Evolutionary conservation across 768 basidiomycete species (phyloP).

Genomic region (Lentinula boryana): DNA sequence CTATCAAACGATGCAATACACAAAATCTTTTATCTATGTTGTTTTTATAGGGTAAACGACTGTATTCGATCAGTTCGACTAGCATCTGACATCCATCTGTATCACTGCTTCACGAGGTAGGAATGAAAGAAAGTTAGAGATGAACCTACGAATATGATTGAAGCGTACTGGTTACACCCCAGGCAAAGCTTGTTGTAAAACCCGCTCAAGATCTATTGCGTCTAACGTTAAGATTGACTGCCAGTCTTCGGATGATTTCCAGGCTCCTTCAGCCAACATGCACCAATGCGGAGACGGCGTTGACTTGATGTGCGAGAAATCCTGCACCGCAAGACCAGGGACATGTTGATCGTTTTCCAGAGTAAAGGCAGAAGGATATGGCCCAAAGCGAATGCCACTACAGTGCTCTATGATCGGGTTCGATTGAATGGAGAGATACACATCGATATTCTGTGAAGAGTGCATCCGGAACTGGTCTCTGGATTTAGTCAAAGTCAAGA

Average conservation of each 20-base stretch:
- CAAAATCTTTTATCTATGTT: background rate
- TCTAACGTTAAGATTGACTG: constrained; percentile 16
- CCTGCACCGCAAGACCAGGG: constrained; percentile 56
- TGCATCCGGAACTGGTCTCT: constrained; percentile 79
- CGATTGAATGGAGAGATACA: constrained; percentile 63
- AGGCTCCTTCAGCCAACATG: constrained; percentile 14
- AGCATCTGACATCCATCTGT: too few species aligned
- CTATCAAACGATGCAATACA: too few species aligned
- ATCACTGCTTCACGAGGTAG: too few species aligned
- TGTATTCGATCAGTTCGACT: too few species aligned
- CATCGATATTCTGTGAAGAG: constrained; percentile 52
- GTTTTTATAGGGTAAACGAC: background rate
- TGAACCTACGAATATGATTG: too few species aligned
- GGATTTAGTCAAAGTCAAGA: background rate
- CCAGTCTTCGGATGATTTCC: constrained; percentile 17
- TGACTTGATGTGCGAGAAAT: constrained; percentile 78
- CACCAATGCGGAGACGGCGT: constrained; percentile 80
- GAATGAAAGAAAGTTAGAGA: too few species aligned
- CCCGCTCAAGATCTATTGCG: background rate
- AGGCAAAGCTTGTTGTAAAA: background rate
- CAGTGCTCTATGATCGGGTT: constrained; percentile 82
- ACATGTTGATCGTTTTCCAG: constrained; percentile 15
- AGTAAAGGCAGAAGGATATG: constrained; percentile 44
- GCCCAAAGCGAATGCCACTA: constrained; percentile 51
- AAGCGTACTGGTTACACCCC: background rate